Base-by-base conservation (phyloP, 2,329 filamentous ascomycete genomes). In the Colletotrichum acutatum region DNA sequence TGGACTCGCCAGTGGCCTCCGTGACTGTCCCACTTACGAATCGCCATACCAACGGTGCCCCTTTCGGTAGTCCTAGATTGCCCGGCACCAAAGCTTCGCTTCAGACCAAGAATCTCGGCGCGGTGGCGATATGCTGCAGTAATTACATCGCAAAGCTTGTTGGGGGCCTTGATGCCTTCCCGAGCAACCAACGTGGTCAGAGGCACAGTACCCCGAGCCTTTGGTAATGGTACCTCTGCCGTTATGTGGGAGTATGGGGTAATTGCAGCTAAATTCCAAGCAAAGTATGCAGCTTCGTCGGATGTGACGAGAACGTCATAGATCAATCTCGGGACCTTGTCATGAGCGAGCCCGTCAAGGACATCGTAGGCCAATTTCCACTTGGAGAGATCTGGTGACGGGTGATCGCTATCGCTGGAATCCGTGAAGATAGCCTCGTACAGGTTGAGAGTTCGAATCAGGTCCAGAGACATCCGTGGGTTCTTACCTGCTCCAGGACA, bases 161-260 rank as follows among this genome's bases (percentile, higher is more conserved):
- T 97, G 2, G 93, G 90, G 1, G 92, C 89, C 78, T 93, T 95
- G 79, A 97, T 90, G 5, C 95, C 95, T 79, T 97, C 94, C 37
- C 92, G 88, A 5, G 90, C 92, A 5, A 93, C 92, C 34, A 90
- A 84, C 3, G 89, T 88, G 4, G 91, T 88, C 22, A 91, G 72
- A 8, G 81, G 78, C 0, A 92, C 90, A 19, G 60, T 65, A 16
- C 8, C 52, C 42, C 24, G 88, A 87, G 4, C 88, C 84, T 24
- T 81, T 81, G 66, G 32, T 14, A 46, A 61, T 83, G 79, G n/a
- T 4, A 70, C 26, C 30, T 72, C 70, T 4, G 26, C 34, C 78
- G 90, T 93, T 8, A 87, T 76, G 84, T 85, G 79, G 84, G 90
- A 79, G 91, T 94, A 98, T 0, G 95, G 95, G 16, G 90, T 88